A percentile compares a stretch with the other conserved stretches of the same genome.
Evolutionary conservation across 495 filamentous ascomycete genomes (phyloP).

Genomic region (Paragyromitra xinjiangensis): DNA sequence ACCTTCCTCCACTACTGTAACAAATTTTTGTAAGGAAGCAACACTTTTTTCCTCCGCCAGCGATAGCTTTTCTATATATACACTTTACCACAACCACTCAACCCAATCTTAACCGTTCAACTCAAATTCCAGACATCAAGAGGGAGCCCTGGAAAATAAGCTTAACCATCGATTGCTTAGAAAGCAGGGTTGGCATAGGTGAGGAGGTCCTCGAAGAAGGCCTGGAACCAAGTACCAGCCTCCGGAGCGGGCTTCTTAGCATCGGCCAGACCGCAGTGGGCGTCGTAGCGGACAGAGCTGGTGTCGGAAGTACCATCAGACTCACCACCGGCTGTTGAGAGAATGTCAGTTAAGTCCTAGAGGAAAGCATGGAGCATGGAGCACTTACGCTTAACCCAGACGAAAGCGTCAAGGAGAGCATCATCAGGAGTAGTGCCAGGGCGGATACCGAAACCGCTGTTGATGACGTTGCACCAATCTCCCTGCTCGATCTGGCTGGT

Average conservation of each 20-base stretch:
- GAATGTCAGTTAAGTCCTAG: conserved; percentile 8
- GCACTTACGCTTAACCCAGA: conserved; percentile 74
- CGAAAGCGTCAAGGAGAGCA: conserved; percentile 75
- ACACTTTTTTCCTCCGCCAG: conserved; percentile 3
- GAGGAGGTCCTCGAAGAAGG: conserved; percentile 75
- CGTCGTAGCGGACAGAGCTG: conserved; percentile 72
- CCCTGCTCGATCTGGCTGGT: conserved; percentile 75
- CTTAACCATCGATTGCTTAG: conserved; percentile 40
- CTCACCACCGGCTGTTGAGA: conserved; percentile 70
- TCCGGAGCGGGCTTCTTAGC: conserved; percentile 67
- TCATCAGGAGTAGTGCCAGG: conserved; percentile 71
- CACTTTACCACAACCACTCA: conserved; percentile 5
- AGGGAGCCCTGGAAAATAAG: conserved; percentile 12
- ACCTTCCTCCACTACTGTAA: conserved; percentile 1
- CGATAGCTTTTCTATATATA: conserved; percentile 30
- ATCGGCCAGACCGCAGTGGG: conserved; percentile 69
- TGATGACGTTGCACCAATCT: conserved; percentile 85
- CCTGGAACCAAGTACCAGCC: conserved; percentile 82
- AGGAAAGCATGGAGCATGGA: not conserved
- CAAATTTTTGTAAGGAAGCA: conserved; percentile 25
- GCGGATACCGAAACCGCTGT: conserved; percentile 77
- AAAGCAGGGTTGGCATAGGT: conserved; percentile 72
- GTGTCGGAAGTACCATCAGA: conserved; percentile 77
- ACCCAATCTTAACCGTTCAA: conserved; percentile 9
- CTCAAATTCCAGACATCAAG: conserved; percentile 20